These are phyloP conservation scores for Cryptosporidium viatorum DNA, from an alignment of 169 alveolate species.

Conservation along the genomic window DNA sequence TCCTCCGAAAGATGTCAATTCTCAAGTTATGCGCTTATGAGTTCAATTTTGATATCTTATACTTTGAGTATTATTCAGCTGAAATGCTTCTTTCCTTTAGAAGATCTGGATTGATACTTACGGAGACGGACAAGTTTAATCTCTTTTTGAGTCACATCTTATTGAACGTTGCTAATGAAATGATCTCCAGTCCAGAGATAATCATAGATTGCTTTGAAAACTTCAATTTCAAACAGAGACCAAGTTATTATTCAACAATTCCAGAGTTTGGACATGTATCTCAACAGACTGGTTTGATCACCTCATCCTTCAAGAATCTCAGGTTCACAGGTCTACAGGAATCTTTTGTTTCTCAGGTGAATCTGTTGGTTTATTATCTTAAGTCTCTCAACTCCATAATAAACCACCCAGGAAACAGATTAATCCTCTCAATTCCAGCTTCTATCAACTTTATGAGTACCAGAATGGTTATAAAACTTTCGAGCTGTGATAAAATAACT, in stretches of 20 bases:
- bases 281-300: constrained; percentile 1
- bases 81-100: neutral
- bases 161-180: too few relatives aligned
- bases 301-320: neutral
- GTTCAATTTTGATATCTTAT: neutral
- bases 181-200: neutral
- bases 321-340: neutral
- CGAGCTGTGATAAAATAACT: neutral
- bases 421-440: constrained; percentile 20
- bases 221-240: constrained; percentile 1
- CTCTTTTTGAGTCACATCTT: too few relatives aligned
- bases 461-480: neutral
- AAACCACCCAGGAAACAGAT: constrained; percentile 5
- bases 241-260: neutral
- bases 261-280: constrained; percentile 27
- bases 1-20: neutral
- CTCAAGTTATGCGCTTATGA: constrained; percentile 1
- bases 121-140: too few relatives aligned
- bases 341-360: neutral
- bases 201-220: neutral
- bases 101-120: neutral
- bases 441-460: constrained; percentile 21
- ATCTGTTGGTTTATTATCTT: neutral
- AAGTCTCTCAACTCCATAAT: constrained; percentile 1
- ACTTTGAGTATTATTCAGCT: neutral